Percentiles rank a stretch among this genome's conserved stretches.
These are phyloP conservation scores for Coix lacrymajobi DNA, from an alignment of 176 grass and related monocot species.

Conservation along the genomic window DNA sequence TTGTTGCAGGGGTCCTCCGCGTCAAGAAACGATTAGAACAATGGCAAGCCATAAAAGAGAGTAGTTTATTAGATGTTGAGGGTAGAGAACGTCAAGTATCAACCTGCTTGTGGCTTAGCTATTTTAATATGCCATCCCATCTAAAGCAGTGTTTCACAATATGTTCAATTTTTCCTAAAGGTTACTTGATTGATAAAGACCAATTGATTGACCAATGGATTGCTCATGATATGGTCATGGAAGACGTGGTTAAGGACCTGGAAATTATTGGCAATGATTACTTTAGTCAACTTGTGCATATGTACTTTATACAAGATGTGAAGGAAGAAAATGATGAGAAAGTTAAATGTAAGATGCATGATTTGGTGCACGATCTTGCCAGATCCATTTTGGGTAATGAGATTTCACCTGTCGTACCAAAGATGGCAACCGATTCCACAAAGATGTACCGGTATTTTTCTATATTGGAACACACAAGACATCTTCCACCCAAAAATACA, in stretches of 20 bases:
- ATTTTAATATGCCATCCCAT: neutral
- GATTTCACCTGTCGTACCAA: neutral
- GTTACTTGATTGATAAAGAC: neutral
- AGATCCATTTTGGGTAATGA: neutral
- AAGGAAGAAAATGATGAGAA: neutral
- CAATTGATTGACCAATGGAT: conserved; percentile 33
- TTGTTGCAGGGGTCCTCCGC: no score
- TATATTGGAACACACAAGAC: neutral
- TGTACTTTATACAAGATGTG: conserved; percentile 16
- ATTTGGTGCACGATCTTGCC: neutral
- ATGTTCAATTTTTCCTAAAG: conserved; percentile 22
- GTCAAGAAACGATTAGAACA: neutral
- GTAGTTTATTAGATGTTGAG: conserved; percentile 2
- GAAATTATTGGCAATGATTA: neutral
- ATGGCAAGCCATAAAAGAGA: conserved; percentile 18
- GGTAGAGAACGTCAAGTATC: neutral
- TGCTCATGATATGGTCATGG: neutral
- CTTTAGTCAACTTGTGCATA: conserved; percentile 15
- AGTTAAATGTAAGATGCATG: conserved; percentile 7
- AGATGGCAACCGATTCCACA: neutral
- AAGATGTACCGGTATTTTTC: neutral
- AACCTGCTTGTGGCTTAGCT: conserved; percentile 18
- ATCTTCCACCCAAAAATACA: neutral
- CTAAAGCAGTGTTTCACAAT: neutral
- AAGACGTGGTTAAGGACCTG: neutral